Evolutionary conservation across 768 basidiomycete species (phyloP).

Genomic region (Leccinum arenicola): DNA sequence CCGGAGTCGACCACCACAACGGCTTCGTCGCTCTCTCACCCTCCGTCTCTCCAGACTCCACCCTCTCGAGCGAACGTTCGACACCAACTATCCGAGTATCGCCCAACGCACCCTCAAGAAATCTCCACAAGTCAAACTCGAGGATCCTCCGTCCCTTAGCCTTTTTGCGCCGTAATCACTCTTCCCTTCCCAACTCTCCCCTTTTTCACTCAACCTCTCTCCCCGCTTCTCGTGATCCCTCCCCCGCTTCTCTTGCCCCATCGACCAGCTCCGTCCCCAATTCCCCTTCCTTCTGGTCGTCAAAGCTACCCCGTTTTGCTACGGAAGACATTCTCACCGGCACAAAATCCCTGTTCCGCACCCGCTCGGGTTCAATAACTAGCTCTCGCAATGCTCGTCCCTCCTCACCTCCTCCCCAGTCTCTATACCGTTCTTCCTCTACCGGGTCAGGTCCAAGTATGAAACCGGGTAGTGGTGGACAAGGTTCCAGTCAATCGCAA

Average conservation of each 20-base stretch:
- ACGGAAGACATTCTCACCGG: conserved; percentile 32
- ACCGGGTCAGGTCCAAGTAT: conserved; percentile 11
- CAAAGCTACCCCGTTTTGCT: conserved; percentile 19
- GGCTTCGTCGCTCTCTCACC: conserved; percentile 15
- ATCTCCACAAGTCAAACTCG: conserved; percentile 8
- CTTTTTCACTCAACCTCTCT: conserved; percentile 11
- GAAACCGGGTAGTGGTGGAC: not conserved
- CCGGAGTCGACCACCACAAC: conserved; percentile 6
- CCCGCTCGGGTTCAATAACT: conserved; percentile 18
- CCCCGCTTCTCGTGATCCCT: conserved; percentile 11
- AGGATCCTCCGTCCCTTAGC: conserved; percentile 22
- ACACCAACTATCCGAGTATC: conserved; percentile 22
- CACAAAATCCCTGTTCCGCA: conserved; percentile 30
- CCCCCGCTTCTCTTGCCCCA: conserved; percentile 12
- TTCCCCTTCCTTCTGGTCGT: conserved; percentile 10
- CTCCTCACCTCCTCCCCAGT: conserved; percentile 16
- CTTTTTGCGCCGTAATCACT: conserved; percentile 17
- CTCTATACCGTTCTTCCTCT: conserved; percentile 21
- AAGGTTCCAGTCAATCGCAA: not conserved
- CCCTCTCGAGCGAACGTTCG: conserved; percentile 19
- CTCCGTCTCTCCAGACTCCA: conserved; percentile 18
- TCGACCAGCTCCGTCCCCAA: conserved; percentile 14
- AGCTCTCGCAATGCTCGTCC: conserved; percentile 1
- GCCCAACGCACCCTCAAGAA: not conserved
- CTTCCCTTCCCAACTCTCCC: conserved; percentile 12